Base-by-base conservation (phyloP, 495 filamentous ascomycete genomes). In the Hypoxylon trugodes region DNA sequence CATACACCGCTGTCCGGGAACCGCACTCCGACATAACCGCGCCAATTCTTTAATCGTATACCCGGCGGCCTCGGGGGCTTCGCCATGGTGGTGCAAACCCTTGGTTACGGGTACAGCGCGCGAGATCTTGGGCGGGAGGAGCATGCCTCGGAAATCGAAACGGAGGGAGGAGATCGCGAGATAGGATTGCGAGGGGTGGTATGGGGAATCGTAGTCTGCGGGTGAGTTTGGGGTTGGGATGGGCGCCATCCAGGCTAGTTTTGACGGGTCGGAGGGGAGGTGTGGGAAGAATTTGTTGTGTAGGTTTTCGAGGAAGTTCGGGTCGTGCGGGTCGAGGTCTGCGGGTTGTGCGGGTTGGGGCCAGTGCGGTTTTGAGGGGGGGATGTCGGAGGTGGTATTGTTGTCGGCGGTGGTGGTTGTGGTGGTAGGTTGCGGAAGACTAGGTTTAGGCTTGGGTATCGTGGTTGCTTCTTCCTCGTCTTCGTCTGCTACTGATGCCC, bases 21-120 rank as follows among this genome's bases (percentile, higher is more conserved):
- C 92, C 0, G 87, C 83, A 36, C 89, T 93, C n/a, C 92, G 83
- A 18, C 90, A 87, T 30, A 97, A 79, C 13, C 89, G 84, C 6
- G 93, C 90, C 1, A 98, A 81, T 74, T 98, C 95, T 0, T 89
- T 88, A 22, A 98, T 82, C 1, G 96, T 97, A 73, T 98, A 98
- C 0, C 95, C 95, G 0, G 95, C 95, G 0, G 93, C 91, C 68
- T 95, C 91, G 9, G 95, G 95, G 5, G 96, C 93, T 38, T 96
- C 87, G 59, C 87, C 93, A 73, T 98, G 95, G 73, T 98, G 95
- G 74, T 98, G 95, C 33, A 98, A 81, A 1, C 95, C 95, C 21
- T 89, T 82, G 10, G 82, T 87, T 1, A 83, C 82, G 0, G 94
- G 88, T 18, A 98, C 84, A 5, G 82, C 80, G 41, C 90, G 82